These are phyloP conservation scores for Pugionium cornutum DNA, from an alignment of 345 rosid species.

Conservation along the genomic window DNA sequence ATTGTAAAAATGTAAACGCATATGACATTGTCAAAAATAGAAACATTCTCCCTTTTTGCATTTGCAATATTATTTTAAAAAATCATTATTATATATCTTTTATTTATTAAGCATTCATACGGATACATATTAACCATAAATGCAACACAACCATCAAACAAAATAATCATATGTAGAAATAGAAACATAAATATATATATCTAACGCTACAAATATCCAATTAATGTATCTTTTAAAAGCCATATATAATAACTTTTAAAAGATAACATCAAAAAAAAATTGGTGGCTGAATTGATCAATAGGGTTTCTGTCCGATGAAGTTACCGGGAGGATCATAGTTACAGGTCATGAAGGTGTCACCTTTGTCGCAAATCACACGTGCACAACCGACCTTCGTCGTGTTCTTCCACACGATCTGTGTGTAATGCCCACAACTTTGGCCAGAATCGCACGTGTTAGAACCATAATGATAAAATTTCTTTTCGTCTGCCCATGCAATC, in stretches of 20 bases:
- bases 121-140: constrained; percentile 25
- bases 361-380: constrained; percentile 65
- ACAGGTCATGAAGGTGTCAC: constrained; percentile 90
- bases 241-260: constrained; percentile 11
- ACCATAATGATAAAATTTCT: constrained; percentile 61
- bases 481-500: constrained; percentile 67
- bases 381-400: constrained; percentile 76
- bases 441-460: constrained; percentile 60
- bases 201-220: constrained; percentile 21
- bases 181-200: not conserved
- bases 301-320: constrained; percentile 75
- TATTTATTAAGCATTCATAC: constrained; percentile 20
- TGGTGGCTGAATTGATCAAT: constrained; percentile 38
- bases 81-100: not conserved
- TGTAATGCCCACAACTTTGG: constrained; percentile 82
- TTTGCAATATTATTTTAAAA: no score
- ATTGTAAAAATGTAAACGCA: no score
- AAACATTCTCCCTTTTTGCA: no score
- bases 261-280: constrained; percentile 14
- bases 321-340: constrained; percentile 89
- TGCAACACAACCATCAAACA: constrained; percentile 18
- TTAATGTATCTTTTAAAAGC: constrained; percentile 7
- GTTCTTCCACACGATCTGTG: constrained; percentile 79
- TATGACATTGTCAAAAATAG: no score
- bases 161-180: not conserved